A percentile compares a stretch with the other conserved stretches of the same genome.
Evolutionary conservation across 768 basidiomycete species (phyloP).

Genomic region (Lactarius hengduanensis): DNA sequence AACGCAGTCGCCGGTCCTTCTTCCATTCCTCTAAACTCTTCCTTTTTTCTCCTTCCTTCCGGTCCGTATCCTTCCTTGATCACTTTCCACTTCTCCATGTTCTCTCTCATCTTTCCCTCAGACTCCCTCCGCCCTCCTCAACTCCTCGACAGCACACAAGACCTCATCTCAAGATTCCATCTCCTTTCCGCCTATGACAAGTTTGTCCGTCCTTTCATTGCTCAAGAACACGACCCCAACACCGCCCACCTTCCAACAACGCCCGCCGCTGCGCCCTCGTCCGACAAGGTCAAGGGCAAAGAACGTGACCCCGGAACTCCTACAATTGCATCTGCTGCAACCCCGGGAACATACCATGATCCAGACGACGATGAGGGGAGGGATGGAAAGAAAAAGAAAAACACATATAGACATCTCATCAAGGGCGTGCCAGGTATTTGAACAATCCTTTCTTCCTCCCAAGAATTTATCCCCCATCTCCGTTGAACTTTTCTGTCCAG

Average conservation of each 20-base stretch:
- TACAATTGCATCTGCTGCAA: conserved; percentile 24
- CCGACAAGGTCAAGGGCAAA: conserved; percentile 58
- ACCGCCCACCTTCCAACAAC: conserved; percentile 19
- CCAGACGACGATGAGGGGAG: conserved; percentile 28
- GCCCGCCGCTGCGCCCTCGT: conserved; percentile 37
- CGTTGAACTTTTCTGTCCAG: conserved; percentile 6
- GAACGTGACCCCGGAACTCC: conserved; percentile 34
- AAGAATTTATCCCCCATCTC: background rate
- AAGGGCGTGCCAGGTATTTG: conserved; percentile 29
- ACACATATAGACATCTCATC: conserved; percentile 30
- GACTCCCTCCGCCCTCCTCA: conserved; percentile 41
- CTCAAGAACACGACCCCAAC: conserved; percentile 32
- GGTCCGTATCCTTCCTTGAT: conserved; percentile 22
- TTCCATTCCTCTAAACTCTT: conserved; percentile 34
- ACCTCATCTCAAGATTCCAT: conserved; percentile 70
- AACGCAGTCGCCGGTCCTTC: conserved; percentile 70
- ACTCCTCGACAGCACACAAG: conserved; percentile 71
- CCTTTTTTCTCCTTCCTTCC: conserved; percentile 36
- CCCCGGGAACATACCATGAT: conserved; percentile 24
- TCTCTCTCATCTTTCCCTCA: conserved; percentile 24
- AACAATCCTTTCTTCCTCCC: background rate
- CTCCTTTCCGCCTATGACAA: conserved; percentile 77
- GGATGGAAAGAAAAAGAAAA: conserved; percentile 31
- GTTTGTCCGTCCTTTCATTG: conserved; percentile 61
- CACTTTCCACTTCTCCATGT: background rate